phyloP scores from a whole-genome alignment of 2,329 filamentous ascomycete species.

The Scopulariopsis brevicaulis region DNA sequence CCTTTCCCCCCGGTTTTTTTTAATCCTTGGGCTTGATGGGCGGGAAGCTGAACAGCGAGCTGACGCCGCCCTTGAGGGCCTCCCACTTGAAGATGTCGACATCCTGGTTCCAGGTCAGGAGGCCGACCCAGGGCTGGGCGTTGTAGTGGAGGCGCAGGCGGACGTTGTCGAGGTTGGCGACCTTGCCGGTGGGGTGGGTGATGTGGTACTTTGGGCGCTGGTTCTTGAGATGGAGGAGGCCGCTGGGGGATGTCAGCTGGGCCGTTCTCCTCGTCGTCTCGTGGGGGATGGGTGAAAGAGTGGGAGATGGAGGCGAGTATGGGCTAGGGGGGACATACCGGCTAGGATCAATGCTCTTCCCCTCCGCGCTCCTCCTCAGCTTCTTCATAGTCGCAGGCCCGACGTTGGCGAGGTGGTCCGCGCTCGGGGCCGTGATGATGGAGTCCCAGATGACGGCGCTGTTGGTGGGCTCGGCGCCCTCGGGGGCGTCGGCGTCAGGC shows the following conservation, averaged over 20 bases:
- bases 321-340: constrained; percentile 26
- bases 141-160: constrained; percentile 84
- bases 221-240: constrained; percentile 66
- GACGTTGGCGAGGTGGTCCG: constrained; percentile 50
- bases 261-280: background rate
- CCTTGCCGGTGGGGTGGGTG: constrained; percentile 71
- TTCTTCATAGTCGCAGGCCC: constrained; percentile 50
- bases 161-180: constrained; percentile 64
- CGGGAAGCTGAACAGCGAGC: constrained; percentile 53
- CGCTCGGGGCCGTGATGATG: constrained; percentile 70
- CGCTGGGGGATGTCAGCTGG: constrained; percentile 29
- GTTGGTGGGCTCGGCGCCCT: constrained; percentile 33
- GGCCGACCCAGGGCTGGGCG: constrained; percentile 92
- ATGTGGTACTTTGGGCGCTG: constrained; percentile 96
- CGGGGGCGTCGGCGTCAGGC: constrained; percentile 20
- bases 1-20: background rate
- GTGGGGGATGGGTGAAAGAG: no score
- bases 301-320: background rate
- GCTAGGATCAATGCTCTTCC: constrained; percentile 48
- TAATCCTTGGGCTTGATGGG: constrained; percentile 47
- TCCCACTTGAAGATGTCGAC: constrained; percentile 51
- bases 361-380: constrained; percentile 44
- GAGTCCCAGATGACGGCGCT: constrained; percentile 90
- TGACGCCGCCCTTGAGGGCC: constrained; percentile 51
- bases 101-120: constrained; percentile 68